Conservation (phyloP, 139 green algal genomes). For the Picochlorum sp. region DNA sequence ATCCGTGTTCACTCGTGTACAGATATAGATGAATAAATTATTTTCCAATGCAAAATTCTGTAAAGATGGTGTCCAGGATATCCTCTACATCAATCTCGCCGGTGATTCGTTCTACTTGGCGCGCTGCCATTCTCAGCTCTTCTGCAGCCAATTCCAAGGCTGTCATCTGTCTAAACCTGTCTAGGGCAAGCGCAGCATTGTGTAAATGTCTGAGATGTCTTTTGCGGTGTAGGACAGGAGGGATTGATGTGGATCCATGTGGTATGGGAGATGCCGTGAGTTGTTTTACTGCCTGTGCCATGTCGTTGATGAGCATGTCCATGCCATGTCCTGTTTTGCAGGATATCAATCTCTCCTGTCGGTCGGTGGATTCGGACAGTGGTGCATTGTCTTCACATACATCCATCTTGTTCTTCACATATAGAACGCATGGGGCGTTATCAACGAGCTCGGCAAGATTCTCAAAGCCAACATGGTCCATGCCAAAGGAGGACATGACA, state of each 20-base stretch:
- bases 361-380: too few species aligned
- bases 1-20: not conserved
- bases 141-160: slow-evolving; percentile 45
- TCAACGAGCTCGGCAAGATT: not conserved
- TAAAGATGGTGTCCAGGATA: slow-evolving; percentile 47
- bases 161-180: slow-evolving; percentile 9
- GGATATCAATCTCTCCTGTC: slow-evolving; percentile 11
- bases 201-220: slow-evolving; percentile 35
- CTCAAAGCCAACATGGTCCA: not conserved
- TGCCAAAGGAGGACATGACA: slow-evolving; percentile 8
- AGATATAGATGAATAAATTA: slow-evolving; percentile 12
- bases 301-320: slow-evolving; percentile 5
- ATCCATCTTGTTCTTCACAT: slow-evolving; percentile 15
- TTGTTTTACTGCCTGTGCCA: slow-evolving; percentile 9
- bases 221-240: too few species aligned
- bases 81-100: slow-evolving; percentile 40
- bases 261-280: too few species aligned
- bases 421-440: not conserved
- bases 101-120: slow-evolving; percentile 25
- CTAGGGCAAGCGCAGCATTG: slow-evolving; percentile 19
- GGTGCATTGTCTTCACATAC: not conserved
- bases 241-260: too few species aligned
- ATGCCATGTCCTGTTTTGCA: slow-evolving; percentile 32
- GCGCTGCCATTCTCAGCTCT: slow-evolving; percentile 37
- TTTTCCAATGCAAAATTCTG: slow-evolving; percentile 61